Percentiles rank a stretch among this genome's conserved stretches.
These are phyloP conservation scores for Paxillus rubicundulus DNA, from an alignment of 768 basidiomycete genomes.

Conservation along the genomic window DNA sequence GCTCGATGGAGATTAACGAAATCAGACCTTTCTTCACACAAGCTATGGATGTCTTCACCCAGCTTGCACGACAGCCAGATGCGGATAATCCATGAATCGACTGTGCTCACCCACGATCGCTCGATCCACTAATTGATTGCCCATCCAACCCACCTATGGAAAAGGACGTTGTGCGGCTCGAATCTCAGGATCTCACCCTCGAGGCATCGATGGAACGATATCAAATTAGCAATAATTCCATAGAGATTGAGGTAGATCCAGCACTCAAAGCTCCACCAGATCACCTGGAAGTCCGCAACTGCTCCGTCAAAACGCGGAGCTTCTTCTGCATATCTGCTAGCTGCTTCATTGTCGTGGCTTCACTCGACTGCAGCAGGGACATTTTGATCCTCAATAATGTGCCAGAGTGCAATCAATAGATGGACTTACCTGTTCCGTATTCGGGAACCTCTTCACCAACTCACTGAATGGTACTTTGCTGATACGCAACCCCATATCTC, in stretches of 20 bases:
- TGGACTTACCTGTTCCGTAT: slow-evolving; percentile 61
- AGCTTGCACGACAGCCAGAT: slow-evolving; percentile 40
- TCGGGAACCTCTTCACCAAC: slow-evolving; percentile 68
- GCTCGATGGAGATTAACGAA: slow-evolving; percentile 92
- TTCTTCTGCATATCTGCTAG: slow-evolving; percentile 51
- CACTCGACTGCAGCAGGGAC: slow-evolving; percentile 55
- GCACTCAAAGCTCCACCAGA: background rate
- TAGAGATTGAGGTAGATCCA: background rate
- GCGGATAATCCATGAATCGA: background rate
- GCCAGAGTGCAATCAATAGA: background rate
- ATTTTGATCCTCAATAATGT: slow-evolving; percentile 4
- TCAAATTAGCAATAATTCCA: background rate
- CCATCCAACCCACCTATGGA: too few relatives aligned
- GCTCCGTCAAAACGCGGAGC: slow-evolving; percentile 37
- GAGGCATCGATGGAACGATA: too few relatives aligned
- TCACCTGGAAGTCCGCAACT: slow-evolving; percentile 17
- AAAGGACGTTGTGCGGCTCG: too few relatives aligned
- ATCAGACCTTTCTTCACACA: slow-evolving; percentile 86
- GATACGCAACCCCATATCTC: slow-evolving; percentile 57
- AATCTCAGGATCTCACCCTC: too few relatives aligned
- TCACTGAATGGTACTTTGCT: slow-evolving; percentile 69
- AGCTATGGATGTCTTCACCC: slow-evolving; percentile 71
- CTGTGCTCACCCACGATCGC: too few relatives aligned
- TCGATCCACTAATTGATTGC: too few relatives aligned
- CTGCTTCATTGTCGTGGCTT: slow-evolving; percentile 64